Conservation (phyloP, 345 rosid genomes). For the Rubroshorea leprosula region DNA sequence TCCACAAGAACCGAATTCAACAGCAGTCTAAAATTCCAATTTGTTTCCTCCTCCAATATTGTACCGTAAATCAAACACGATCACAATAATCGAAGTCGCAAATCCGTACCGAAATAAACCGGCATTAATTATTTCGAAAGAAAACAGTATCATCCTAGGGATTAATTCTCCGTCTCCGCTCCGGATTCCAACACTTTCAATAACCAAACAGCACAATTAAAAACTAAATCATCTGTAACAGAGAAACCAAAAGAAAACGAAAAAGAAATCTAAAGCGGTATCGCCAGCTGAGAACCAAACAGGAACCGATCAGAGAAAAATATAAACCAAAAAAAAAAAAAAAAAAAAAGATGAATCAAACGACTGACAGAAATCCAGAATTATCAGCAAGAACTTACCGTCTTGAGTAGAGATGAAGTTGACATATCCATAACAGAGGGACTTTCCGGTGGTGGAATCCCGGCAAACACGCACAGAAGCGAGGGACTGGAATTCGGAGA, state of each 20-base stretch:
- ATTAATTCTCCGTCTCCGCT: background rate
- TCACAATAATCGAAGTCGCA: background rate
- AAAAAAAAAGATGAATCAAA: background rate
- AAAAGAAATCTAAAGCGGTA: background rate
- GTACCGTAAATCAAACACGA: background rate
- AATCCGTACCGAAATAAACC: no score
- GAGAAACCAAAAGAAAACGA: background rate
- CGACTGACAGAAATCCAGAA: background rate
- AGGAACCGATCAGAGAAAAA: background rate
- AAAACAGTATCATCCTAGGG: background rate
- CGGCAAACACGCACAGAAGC: conserved; percentile 66
- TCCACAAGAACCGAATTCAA: no score
- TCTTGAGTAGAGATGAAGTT: conserved; percentile 60
- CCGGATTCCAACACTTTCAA: background rate
- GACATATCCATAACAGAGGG: conserved; percentile 78
- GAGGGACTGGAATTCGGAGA: conserved; percentile 54
- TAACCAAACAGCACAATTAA: conserved; percentile 9
- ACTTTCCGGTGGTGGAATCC: conserved; percentile 51
- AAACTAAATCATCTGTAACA: no score
- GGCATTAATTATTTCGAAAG: background rate
- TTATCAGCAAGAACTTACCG: conserved; percentile 32
- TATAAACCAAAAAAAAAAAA: background rate
- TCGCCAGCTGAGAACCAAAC: background rate
- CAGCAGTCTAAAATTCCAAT: no score
- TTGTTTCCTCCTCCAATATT: no score